Conservation (phyloP, 768 basidiomycete genomes). For the Russula virescens region DNA sequence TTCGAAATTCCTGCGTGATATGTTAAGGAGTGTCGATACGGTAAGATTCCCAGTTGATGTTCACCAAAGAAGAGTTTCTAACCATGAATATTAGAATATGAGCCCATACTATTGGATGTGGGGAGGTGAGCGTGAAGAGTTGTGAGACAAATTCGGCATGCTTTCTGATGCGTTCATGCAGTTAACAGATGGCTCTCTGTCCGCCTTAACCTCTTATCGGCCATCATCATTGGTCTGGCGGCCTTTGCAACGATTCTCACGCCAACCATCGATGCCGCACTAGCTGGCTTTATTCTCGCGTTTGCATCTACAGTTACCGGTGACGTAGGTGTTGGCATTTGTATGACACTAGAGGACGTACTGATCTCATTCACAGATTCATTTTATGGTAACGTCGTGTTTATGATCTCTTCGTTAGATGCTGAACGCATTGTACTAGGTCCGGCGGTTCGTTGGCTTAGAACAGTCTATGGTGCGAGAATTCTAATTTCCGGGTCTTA, state of each 20-base stretch:
- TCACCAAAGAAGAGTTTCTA: not conserved
- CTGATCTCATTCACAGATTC: constrained; percentile 36
- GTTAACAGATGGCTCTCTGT: constrained; percentile 89
- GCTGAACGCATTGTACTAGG: constrained; percentile 31
- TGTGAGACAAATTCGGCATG: not conserved
- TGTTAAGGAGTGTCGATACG: constrained; percentile 77
- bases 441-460: constrained; percentile 77
- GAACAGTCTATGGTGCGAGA: constrained; percentile 82
- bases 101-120: constrained; percentile 91
- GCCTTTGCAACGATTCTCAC: constrained; percentile 61
- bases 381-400: constrained; percentile 19
- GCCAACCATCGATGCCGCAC: constrained; percentile 68
- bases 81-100: constrained; percentile 36
- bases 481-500: not conserved
- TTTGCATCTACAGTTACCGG: constrained; percentile 73
- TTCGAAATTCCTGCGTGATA: constrained; percentile 79
- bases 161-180: constrained; percentile 29
- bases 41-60: constrained; percentile 28
- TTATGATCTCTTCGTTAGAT: not conserved
- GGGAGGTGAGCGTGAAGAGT: constrained; percentile 48
- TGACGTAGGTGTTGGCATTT: constrained; percentile 43
- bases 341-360: not conserved
- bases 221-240: constrained; percentile 65
- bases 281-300: constrained; percentile 81
- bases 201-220: constrained; percentile 79